Evolutionary conservation across 164 flowering plant species (phyloP), one percentile per base, ranked within the genome.

Genomic region (Vitis rotundifolia): DNA sequence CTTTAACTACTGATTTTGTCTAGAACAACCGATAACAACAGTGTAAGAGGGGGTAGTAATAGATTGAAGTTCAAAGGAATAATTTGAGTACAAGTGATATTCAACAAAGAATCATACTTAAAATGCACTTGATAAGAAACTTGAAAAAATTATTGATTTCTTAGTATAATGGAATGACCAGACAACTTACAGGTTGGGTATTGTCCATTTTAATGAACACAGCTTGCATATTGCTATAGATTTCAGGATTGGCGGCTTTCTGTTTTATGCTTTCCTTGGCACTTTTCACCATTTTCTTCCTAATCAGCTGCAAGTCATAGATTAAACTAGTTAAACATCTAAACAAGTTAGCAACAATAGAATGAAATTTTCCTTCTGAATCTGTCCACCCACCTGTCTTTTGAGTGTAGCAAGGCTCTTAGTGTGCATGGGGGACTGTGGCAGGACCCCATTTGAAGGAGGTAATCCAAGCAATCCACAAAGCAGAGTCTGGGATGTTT

Each of bases 351-450:
- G 49, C 19, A 22, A n/a, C n/a, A 19, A 37, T 37, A 6, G 7
- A 26, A 3, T 44, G 47, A 9, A 28, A 51, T 50, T 22, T 49
- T 50, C n/a, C 57, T 16, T 50, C 4, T 3, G 16, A 50, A 49
- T 58, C 22, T 5, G 10, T 37, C 49, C 49, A 58, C 56, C 18
- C 8, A 85, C 82, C 81, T 82, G 85, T 44, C 73, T 72, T 55
- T 72, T 81, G 57, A 85, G 81, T 37, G 73, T 73, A 11, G 88
- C 84, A 48, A 85, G 76, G 63, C 86, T 82, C 76, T 77, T 85
- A 0, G 88, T 81, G 70, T 85, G 88, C 88, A 85, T 85, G 1
- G 88, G 88, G n/a, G 88, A 79, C 64, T 85, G 88, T n/a, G 88
- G 88, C 0, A 85, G 72, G 22, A 85, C 88, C 5, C 88, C 88